Base-by-base conservation (phyloP, 306 rosid species). In the Canavalia gladiata region DNA sequence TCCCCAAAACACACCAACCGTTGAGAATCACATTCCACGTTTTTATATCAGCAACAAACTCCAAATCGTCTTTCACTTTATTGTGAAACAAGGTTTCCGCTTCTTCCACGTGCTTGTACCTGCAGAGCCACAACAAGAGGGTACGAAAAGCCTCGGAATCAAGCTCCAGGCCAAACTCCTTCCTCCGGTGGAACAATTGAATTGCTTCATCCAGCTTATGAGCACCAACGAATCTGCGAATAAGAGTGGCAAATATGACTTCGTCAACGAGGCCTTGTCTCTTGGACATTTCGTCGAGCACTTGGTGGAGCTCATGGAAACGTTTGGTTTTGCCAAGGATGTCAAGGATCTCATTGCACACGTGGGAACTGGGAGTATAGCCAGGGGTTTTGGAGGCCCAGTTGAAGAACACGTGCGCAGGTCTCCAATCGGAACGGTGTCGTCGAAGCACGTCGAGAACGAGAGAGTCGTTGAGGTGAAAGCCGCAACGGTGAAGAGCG, bases 1-100 rank as follows among this genome's bases (percentile, higher is more conserved):
- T 92, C 76, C 91, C 96, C 45, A 89, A 59, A 8, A 90, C 90
- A 59, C 98, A 94, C 98, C 98, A 94, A 2, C 98, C 98, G 12
- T 89, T 89, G 39, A 89, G 92, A 77, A 94, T 76, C 33, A 92
- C 85, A 51, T 94, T 94, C 90, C 94, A 87, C 0, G 91, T 89
- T 88, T 89, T 89, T 62, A 90, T 89, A 74, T 94, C 90, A 0
- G 46, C 54, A 9, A 43, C 39, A 87, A 88, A 82, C 76, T n/a
- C 25, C 4, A 45, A 58, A 64, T 7, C 50, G 85, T 86, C 91
- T 10, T 68, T 79, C 65, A 45, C 41, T 77, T 77, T 84, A n/a
- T 75, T 56, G 31, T 85, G 87, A 70, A 94, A 89, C 85, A 94
- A 59, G 18, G 95, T 80, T 77, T 94, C 98, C 3, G 95, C 95